A percentile compares a stretch with the other conserved stretches of the same genome.
phyloP scores from a whole-genome alignment of 768 basidiomycete genomes.

The Macrolepiota fuliginosa region DNA sequence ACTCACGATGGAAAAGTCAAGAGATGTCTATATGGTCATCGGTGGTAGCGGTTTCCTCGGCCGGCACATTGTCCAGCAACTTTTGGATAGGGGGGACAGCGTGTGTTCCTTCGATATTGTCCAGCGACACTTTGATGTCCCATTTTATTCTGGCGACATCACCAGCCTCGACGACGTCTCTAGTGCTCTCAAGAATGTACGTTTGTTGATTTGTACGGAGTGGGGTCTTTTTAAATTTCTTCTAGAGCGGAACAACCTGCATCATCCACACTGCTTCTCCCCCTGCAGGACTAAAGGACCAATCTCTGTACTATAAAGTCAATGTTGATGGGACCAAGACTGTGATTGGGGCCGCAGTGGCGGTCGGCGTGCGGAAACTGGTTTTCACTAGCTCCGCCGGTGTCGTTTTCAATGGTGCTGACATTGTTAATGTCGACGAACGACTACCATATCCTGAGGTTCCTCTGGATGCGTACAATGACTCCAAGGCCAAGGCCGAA shows the following conservation, averaged over 20 bases:
- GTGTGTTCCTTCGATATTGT: constrained; percentile 92
- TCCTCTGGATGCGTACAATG: constrained; percentile 89
- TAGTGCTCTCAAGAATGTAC: constrained; percentile 70
- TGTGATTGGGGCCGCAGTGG: constrained; percentile 78
- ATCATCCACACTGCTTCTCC: constrained; percentile 96
- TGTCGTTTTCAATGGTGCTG: constrained; percentile 80
- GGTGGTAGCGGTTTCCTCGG: constrained; percentile 94
- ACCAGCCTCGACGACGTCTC: constrained; percentile 71
- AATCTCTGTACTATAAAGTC: constrained; percentile 83
- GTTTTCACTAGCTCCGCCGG: constrained; percentile 95
- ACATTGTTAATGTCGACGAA: constrained; percentile 87
- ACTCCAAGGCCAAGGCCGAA: constrained; percentile 91
- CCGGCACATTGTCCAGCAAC: constrained; percentile 84
- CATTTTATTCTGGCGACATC: constrained; percentile 90
- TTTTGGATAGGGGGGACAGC: constrained; percentile 73
- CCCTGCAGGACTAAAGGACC: constrained; percentile 60
- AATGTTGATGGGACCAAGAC: constrained; percentile 91
- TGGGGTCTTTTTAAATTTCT: constrained; percentile 5
- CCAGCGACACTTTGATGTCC: constrained; percentile 82
- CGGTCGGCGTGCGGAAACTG: constrained; percentile 73
- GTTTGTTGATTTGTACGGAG: constrained; percentile 18
- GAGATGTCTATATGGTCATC: constrained; percentile 85
- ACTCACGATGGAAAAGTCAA: constrained; percentile 30
- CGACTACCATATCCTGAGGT: constrained; percentile 70
- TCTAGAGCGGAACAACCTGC: constrained; percentile 77